Evolutionary conservation across 2,329 filamentous ascomycete species (phyloP).

Genomic region (Aureobasidium subglaciale): DNA sequence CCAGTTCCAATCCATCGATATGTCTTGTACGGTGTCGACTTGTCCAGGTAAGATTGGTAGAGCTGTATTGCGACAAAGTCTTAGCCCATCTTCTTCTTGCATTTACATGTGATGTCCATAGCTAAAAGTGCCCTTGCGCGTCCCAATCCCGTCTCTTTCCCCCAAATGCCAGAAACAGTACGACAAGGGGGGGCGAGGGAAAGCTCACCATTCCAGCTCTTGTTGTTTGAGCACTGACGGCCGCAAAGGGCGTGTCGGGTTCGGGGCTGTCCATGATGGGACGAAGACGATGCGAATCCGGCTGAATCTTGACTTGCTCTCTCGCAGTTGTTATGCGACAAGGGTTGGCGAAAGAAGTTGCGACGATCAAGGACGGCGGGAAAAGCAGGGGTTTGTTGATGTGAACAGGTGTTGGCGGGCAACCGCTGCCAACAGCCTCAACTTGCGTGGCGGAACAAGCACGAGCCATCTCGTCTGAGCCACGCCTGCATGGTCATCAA

Average conservation of each 20-base stretch:
- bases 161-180: not conserved
- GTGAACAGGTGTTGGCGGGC: conserved; percentile 2
- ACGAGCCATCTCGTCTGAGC: not conserved
- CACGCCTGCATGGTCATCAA: not conserved
- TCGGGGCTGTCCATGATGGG: conserved; percentile 72
- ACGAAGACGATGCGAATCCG: conserved; percentile 11
- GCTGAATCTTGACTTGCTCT: conserved; percentile 6
- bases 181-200: too few species aligned
- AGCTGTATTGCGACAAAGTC: conserved; percentile 50
- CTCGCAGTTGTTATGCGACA: conserved; percentile 1
- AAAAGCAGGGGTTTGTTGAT: conserved; percentile 14
- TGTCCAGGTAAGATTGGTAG: conserved; percentile 91
- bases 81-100: not conserved
- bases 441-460: not conserved
- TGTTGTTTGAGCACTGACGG: conserved; percentile 78
- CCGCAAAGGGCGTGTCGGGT: conserved; percentile 87
- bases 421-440: conserved; percentile 1
- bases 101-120: too few species aligned
- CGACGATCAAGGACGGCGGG: not conserved
- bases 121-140: too few species aligned
- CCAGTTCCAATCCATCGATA: conserved; percentile 90
- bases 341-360: not conserved
- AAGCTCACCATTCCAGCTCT: conserved; percentile 60
- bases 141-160: not conserved
- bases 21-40: conserved; percentile 78